These are phyloP conservation scores for Neurospora sp. DNA, from an alignment of 495 filamentous ascomycete genomes.

Conservation along the genomic window DNA sequence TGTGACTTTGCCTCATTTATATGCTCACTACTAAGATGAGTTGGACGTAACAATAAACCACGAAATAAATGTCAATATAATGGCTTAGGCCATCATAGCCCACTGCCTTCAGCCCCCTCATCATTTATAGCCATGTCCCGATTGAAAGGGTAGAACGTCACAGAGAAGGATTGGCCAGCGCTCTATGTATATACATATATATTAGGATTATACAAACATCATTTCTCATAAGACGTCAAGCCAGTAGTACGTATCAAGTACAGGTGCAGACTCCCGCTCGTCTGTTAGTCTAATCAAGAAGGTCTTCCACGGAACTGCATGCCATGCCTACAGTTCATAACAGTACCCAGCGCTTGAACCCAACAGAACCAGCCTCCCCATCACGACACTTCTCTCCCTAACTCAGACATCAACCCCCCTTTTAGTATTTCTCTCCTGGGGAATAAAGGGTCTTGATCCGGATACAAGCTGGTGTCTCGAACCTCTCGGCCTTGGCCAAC, in stretches of 20 bases:
- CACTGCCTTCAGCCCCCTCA: not conserved
- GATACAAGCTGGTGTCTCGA: conserved; percentile 29
- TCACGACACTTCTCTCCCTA: not conserved
- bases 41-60: not conserved
- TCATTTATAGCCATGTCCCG: not conserved
- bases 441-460: conserved; percentile 21
- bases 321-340: not conserved
- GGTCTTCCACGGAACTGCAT: not conserved
- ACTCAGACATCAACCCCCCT: not conserved
- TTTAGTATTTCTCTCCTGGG: not conserved
- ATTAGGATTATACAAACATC: not conserved
- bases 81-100: not conserved
- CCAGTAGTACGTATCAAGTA: not conserved
- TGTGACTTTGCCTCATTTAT: not conserved
- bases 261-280: not conserved
- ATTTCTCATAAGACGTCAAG: not conserved
- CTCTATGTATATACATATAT: not conserved
- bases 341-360: not conserved
- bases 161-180: not conserved
- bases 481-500: conserved; percentile 43
- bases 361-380: not conserved
- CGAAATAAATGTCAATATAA: not conserved
- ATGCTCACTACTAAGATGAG: not conserved
- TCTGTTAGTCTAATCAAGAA: not conserved
- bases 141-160: not conserved